These are phyloP conservation scores for Pseudogymnoascus sp. DNA, from an alignment of 2,329 filamentous ascomycete species.

Conservation along the genomic window DNA sequence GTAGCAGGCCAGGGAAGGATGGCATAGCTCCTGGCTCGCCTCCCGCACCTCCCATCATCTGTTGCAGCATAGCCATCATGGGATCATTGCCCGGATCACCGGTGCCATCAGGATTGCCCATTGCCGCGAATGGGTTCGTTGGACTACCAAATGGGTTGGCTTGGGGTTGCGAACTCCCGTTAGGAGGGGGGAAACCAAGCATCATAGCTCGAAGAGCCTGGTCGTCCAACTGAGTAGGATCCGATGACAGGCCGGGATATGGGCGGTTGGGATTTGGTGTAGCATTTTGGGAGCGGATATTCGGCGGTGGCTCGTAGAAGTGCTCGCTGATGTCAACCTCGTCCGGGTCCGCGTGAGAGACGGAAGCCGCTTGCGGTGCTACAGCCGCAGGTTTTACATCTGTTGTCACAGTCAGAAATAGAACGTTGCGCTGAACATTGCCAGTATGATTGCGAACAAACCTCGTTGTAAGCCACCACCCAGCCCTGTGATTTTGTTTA, in stretches of 20 bases:
- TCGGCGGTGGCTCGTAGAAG: constrained; percentile 50
- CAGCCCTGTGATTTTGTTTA: constrained; percentile 68
- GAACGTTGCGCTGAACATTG: background rate
- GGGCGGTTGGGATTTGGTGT: constrained; percentile 24
- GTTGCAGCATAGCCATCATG: constrained; percentile 67
- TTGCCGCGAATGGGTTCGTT: constrained; percentile 21
- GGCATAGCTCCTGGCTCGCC: constrained; percentile 27
- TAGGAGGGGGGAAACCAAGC: constrained; percentile 42
- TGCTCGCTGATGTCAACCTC: constrained; percentile 71
- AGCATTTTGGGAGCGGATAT: constrained; percentile 30
- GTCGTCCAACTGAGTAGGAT: constrained; percentile 37
- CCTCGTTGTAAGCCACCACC: constrained; percentile 48
- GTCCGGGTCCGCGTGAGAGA: constrained; percentile 53
- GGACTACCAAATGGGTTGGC: constrained; percentile 28
- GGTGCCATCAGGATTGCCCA: constrained; percentile 24
- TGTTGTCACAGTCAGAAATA: constrained; percentile 15
- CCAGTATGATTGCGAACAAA: constrained; percentile 18
- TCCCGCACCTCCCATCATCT: constrained; percentile 49
- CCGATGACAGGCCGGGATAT: constrained; percentile 11
- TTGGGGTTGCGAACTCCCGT: constrained; percentile 24
- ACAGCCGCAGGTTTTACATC: constrained; percentile 22
- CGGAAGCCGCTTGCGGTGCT: constrained; percentile 29
- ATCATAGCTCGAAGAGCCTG: constrained; percentile 58
- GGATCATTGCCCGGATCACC: constrained; percentile 42
- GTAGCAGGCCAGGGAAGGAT: constrained; percentile 33